Evolutionary conservation across 202 grass and related monocot species (phyloP), one percentile per base, ranked within the genome.

Genomic region (Zizania palustris): DNA sequence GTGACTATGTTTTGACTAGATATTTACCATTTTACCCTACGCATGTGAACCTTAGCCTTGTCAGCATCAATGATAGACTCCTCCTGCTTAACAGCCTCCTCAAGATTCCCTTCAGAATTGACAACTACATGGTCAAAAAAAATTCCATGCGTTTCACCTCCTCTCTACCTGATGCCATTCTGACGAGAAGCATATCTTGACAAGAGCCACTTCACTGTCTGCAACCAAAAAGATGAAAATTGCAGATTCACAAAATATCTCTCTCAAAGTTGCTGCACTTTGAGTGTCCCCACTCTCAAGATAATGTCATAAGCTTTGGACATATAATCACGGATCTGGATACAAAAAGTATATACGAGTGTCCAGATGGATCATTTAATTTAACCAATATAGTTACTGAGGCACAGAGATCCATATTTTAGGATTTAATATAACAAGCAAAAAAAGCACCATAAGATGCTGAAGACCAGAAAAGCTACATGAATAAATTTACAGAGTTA

Each of bases 141-240:
- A 7, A n/a, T n/a, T 82, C 75, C 80, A 92, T 78, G 39, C 80
- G 85, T 62, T 77, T 92, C 22, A 98, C 75, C 80, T 98, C 95
- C 78, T 98, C 95, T 68, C 91, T 88, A 22, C 87, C 91, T 67
- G 87, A 95, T 65, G 95, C 82, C 71, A 98, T 69, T 83, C 95
- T 88, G 35, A 98, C 89, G 36, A 98, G 87, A 82, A 98, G 95
- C 95, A 92, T 95, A 59, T 98, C 64, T 98, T 94, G 14, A 95
- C 89, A 53, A 95, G 89, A 56, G 95, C 89, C 58, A 82, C 91
- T 74, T 98, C 87, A 20, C 91, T 92, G 74, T 98, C 95, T 37
- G 95, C 95, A 5, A 92, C 89, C 71, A 98, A 53, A 81, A 98
- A 98, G 15, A 98, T 98, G 87, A 98, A 98, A 65, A 95, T 41